Evolutionary conservation across 2,329 filamentous ascomycete genomes (phyloP).

Genomic region (Fusarium dlaminii): DNA sequence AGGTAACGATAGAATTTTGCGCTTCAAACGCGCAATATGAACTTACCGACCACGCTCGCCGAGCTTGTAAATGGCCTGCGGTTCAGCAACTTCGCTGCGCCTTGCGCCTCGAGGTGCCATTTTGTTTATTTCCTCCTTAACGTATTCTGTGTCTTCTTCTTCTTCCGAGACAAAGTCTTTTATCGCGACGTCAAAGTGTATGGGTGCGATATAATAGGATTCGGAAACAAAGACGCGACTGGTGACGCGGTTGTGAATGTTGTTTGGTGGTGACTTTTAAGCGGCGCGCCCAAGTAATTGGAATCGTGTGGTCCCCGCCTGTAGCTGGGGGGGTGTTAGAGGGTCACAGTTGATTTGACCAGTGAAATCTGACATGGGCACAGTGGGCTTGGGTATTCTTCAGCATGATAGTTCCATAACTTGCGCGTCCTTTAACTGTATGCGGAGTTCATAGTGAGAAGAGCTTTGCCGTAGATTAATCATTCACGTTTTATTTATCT

Average conservation of each 20-base stretch:
- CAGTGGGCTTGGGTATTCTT: constrained; percentile 4
- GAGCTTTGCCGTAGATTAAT: neutral
- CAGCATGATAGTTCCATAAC: neutral
- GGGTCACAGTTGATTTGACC: neutral
- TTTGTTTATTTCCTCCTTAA: neutral
- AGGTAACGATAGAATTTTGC: neutral
- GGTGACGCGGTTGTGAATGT: constrained; percentile 38
- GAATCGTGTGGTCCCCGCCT: constrained; percentile 3
- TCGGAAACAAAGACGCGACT: constrained; percentile 32
- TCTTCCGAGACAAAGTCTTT: neutral
- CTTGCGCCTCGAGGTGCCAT: constrained; percentile 48
- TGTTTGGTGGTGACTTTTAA: constrained; percentile 29
- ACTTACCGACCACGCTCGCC: constrained; percentile 53
- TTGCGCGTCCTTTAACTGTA: neutral
- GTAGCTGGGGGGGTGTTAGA: constrained; percentile 33
- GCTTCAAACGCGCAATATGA: neutral
- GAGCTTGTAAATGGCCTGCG: constrained; percentile 48
- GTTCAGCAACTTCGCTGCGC: constrained; percentile 45
- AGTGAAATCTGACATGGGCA: constrained; percentile 9
- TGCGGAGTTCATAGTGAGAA: neutral
- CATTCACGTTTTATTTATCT: neutral
- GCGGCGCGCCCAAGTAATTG: constrained; percentile 21
- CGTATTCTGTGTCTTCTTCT: neutral
- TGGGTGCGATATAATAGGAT: constrained; percentile 13
- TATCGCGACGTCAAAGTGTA: neutral